Evolutionary conservation across 192 early-diverging fungal genomes (phyloP).

Genomic region (Pilaira anomala): DNA sequence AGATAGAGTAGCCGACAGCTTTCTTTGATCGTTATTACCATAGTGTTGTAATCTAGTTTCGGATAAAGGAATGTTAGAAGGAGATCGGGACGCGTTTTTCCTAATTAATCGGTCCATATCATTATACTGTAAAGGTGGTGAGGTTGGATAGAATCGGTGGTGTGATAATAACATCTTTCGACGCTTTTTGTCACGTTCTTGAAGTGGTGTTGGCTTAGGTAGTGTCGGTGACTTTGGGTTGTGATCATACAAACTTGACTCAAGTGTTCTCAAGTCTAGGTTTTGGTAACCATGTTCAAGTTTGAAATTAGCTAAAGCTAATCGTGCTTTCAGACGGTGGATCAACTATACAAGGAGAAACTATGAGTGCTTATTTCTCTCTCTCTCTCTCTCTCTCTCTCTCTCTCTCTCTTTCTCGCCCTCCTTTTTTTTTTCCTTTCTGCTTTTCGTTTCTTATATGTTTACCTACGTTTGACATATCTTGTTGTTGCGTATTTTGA

Average conservation of each 20-base stretch:
- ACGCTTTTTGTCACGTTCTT: too few species aligned
- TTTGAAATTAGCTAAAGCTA: conserved; percentile 32
- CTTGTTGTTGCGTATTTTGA: too few species aligned
- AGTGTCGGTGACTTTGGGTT: not conserved
- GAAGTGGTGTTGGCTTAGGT: not conserved
- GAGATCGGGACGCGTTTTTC: conserved; percentile 11
- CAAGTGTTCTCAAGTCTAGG: conserved; percentile 8
- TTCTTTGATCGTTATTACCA: not conserved
- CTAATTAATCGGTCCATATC: conserved; percentile 4
- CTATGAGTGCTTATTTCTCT: too few species aligned
- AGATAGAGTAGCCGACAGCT: not conserved
- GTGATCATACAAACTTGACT: not conserved
- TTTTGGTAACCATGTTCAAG: conserved; percentile 24
- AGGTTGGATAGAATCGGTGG: conserved; percentile 4
- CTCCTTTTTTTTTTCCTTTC: too few species aligned
- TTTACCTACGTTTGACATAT: too few species aligned
- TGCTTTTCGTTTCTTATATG: too few species aligned
- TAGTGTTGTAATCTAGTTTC: not conserved
- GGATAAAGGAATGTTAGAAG: not conserved
- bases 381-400: too few species aligned
- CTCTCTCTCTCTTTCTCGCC: too few species aligned
- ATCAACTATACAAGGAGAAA: conserved; percentile 7
- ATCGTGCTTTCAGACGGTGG: conserved; percentile 21
- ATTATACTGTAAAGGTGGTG: not conserved
- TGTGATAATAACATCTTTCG: not conserved